phyloP scores from a whole-genome alignment of 2,329 filamentous ascomycete species.

The Massarina eburnea region DNA sequence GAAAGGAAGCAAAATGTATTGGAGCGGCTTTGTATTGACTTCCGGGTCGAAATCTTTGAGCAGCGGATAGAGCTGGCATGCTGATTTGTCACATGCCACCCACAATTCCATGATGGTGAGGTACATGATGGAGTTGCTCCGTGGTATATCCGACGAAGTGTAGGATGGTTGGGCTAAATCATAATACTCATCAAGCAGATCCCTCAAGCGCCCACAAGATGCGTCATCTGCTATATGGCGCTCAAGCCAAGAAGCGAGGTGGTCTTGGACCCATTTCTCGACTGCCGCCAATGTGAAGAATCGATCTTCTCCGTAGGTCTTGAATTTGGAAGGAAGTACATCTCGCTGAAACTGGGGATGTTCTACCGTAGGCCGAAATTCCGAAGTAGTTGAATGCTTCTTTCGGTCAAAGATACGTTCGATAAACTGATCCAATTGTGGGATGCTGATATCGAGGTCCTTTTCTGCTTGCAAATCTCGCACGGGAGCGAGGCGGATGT shows the following conservation, averaged over 20 bases:
- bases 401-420: conserved; percentile 7
- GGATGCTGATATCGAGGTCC: conserved; percentile 20
- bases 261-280: conserved; percentile 51
- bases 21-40: conserved; percentile 45
- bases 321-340: conserved; percentile 11
- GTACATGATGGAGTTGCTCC: conserved; percentile 56
- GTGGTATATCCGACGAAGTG: conserved; percentile 39
- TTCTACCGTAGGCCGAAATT: conserved; percentile 13
- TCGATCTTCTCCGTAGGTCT: conserved; percentile 13
- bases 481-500: conserved; percentile 8
- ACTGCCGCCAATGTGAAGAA: conserved; percentile 41
- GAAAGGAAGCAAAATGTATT: conserved; percentile 50
- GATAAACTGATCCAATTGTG: conserved; percentile 20
- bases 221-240: conserved; percentile 12
- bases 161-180: conserved; percentile 34
- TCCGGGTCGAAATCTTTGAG: conserved; percentile 52
- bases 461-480: conserved; percentile 12
- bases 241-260: conserved; percentile 45
- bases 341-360: conserved; percentile 9
- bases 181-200: conserved; percentile 16
- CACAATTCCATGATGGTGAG: conserved; percentile 61
- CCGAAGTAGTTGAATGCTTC: not conserved
- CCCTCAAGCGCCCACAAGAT: conserved; percentile 22
- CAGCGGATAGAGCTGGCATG: conserved; percentile 42
- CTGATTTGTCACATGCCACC: conserved; percentile 57